Percentiles rank a stretch among this genome's conserved stretches.
Conservation (phyloP, 1,284 basidiomycete species). For the Marasmius fiardii region DNA sequence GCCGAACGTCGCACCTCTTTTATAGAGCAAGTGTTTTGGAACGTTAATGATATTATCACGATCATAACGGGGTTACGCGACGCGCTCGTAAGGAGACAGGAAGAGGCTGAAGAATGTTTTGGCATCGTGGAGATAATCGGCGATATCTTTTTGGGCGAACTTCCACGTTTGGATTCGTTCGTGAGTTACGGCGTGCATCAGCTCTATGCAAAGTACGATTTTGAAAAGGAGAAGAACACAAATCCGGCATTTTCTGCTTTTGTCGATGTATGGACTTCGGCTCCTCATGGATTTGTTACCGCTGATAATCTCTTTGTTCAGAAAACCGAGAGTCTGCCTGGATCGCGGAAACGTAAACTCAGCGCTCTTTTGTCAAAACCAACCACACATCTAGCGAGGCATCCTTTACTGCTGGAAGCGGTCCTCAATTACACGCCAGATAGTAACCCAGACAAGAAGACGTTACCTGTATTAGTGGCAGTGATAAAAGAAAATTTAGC, state of each 20-base stretch:
- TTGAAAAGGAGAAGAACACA: slow-evolving; percentile 95
- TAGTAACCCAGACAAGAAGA: slow-evolving; percentile 84
- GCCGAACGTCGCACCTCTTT: slow-evolving; percentile 81
- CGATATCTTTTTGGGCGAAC: slow-evolving; percentile 87
- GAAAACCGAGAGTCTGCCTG: slow-evolving; percentile 89
- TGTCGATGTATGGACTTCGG: slow-evolving; percentile 71
- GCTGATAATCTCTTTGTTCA: slow-evolving; percentile 26
- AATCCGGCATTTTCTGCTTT: slow-evolving; percentile 96
- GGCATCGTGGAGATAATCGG: slow-evolving; percentile 92
- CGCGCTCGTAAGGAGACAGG: slow-evolving; percentile 93
- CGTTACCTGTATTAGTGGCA: slow-evolving; percentile 77
- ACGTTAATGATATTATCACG: slow-evolving; percentile 89
- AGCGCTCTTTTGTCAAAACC: slow-evolving; percentile 99
- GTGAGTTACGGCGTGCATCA: slow-evolving; percentile 97
- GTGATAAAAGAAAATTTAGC: slow-evolving; percentile 82
- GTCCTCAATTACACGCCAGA: slow-evolving; percentile 93
- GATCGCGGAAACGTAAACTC: slow-evolving; percentile 94
- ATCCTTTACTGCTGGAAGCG: slow-evolving; percentile 91
- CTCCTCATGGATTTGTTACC: not conserved
- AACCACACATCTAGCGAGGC: slow-evolving; percentile 94
- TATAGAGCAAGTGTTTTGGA: slow-evolving; percentile 97
- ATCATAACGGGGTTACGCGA: slow-evolving; percentile 91
- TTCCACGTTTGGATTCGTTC: slow-evolving; percentile 89
- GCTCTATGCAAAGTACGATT: slow-evolving; percentile 97
- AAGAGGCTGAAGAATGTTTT: too few species aligned